Conservation (phyloP, 2,329 filamentous ascomycete genomes). For the Huntiella bhutanensis region DNA sequence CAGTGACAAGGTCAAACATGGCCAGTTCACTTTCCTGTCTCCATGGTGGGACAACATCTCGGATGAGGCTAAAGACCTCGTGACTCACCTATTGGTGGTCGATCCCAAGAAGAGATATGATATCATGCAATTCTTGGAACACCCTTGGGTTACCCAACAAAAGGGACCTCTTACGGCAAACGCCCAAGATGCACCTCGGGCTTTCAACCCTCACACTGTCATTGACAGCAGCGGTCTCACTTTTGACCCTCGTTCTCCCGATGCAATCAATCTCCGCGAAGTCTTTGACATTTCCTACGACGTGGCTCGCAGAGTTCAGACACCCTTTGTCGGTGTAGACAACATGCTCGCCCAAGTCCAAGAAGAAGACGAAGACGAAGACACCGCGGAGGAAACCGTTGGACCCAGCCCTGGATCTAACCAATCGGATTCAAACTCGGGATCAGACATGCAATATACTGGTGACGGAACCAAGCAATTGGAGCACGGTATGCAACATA, state of each 20-base stretch:
- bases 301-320: slow-evolving; percentile 90
- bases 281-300: slow-evolving; percentile 98
- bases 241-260: slow-evolving; percentile 86
- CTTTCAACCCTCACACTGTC: slow-evolving; percentile 37
- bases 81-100: slow-evolving; percentile 81
- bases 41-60: slow-evolving; percentile 99
- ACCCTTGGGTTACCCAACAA: slow-evolving; percentile 67
- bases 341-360: slow-evolving; percentile 48
- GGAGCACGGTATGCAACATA: slow-evolving; percentile 72
- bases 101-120: slow-evolving; percentile 90
- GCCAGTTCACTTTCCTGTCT: slow-evolving; percentile 92
- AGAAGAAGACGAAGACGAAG: slow-evolving; percentile 47
- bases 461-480: slow-evolving; percentile 39
- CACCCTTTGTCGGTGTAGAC: slow-evolving; percentile 78
- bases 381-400: slow-evolving; percentile 23
- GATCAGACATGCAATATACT: slow-evolving; percentile 23
- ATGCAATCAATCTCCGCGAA: slow-evolving; percentile 84
- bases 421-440: slow-evolving; percentile 5
- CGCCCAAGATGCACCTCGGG: slow-evolving; percentile 17
- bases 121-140: slow-evolving; percentile 79
- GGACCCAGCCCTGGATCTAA: too few species aligned
- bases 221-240: slow-evolving; percentile 41
- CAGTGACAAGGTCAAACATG: slow-evolving; percentile 91
- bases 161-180: slow-evolving; percentile 15
- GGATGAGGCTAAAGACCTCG: slow-evolving; percentile 80